Percentiles rank a stretch among this genome's conserved stretches.
phyloP scores from a whole-genome alignment of 2,329 filamentous ascomycete species.

The Penicillium sp. region DNA sequence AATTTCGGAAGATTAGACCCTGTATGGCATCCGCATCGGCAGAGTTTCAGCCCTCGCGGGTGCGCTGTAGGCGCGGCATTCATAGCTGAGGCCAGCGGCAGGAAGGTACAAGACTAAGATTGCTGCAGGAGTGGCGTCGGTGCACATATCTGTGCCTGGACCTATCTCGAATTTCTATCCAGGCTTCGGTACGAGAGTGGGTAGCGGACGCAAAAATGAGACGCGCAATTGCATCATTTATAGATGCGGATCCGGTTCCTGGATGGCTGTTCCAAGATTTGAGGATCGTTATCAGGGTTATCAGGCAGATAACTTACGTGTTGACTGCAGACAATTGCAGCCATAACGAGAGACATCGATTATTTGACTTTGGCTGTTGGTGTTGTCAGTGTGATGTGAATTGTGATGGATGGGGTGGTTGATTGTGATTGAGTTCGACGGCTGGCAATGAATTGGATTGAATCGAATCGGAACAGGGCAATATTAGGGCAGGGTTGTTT shows the following conservation, averaged over 20 bases:
- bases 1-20: not conserved
- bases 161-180: not conserved
- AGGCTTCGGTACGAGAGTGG: not conserved
- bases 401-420: not conserved
- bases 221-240: not conserved
- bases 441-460: not conserved
- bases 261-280: not conserved
- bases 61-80: not conserved
- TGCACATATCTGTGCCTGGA: too few relatives aligned
- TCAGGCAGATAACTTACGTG: not conserved
- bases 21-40: not conserved
- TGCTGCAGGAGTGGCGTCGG: not conserved
- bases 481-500: not conserved
- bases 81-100: not conserved
- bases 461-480: not conserved
- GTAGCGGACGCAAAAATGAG: not conserved
- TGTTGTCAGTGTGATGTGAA: not conserved
- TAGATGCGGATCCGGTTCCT: not conserved
- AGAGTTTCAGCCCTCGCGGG: not conserved
- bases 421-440: not conserved
- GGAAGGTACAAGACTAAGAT: not conserved
- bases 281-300: not conserved
- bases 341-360: not conserved
- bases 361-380: not conserved
- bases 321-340: not conserved